phyloP scores from a whole-genome alignment of 2,329 filamentous ascomycete genomes.

The Dactylellina parvicollis region DNA sequence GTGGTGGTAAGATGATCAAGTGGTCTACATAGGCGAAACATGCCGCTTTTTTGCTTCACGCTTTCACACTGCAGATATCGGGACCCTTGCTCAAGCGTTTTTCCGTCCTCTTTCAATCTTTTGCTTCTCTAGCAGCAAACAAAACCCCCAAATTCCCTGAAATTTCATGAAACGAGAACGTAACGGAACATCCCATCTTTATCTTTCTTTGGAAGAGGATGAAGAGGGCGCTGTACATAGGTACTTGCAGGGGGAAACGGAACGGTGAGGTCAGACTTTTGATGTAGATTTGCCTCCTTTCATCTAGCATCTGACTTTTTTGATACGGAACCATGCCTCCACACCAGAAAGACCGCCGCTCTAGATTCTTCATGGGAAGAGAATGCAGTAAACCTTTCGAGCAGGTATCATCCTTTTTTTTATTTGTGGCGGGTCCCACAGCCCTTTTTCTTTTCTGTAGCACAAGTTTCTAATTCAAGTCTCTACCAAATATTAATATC shows the following conservation, averaged over 20 bases:
- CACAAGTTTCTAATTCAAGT: background rate
- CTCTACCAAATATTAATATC: background rate
- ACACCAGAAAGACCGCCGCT: too few species aligned
- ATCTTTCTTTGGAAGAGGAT: too few species aligned
- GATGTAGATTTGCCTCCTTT: background rate
- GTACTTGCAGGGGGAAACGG: background rate
- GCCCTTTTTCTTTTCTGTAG: background rate
- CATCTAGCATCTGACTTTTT: background rate
- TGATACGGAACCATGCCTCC: too few species aligned
- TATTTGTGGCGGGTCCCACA: too few species aligned
- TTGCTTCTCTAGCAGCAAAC: background rate
- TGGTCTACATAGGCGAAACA: conserved; percentile 33
- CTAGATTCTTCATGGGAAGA: too few species aligned
- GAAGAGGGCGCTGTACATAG: background rate
- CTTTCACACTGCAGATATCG: background rate
- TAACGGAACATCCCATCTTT: conserved; percentile 16
- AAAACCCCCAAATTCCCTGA: background rate
- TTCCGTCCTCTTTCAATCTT: too few species aligned
- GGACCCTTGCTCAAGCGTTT: conserved; percentile 5
- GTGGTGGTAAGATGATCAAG: conserved; percentile 11
- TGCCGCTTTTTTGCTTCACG: background rate
- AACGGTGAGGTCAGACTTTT: conserved; percentile 7
- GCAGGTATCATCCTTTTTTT: too few species aligned
- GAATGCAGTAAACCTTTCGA: too few species aligned
- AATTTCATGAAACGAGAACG: conserved; percentile 23